These are phyloP conservation scores for Ministeria vibrans DNA, from an alignment of 78 protist species.

Conservation along the genomic window DNA sequence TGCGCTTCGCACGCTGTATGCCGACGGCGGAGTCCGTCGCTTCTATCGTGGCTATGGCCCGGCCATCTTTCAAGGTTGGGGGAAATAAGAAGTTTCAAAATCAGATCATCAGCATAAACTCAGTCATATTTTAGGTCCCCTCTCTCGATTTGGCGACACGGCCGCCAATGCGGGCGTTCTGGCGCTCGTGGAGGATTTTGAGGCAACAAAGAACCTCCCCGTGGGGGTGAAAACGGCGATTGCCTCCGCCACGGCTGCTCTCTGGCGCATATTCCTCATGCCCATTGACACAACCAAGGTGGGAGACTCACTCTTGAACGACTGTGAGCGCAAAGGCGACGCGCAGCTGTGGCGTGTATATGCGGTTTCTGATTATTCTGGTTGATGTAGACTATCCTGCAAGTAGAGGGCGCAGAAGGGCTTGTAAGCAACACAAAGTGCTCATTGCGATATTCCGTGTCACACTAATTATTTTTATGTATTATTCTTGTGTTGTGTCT, in stretches of 20 bases:
- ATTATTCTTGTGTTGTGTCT: too few relatives aligned
- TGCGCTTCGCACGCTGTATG: conserved; percentile 27
- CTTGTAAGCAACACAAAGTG: too few relatives aligned
- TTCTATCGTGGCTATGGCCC: conserved; percentile 67
- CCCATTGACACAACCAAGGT: conserved; percentile 73
- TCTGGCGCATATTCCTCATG: conserved; percentile 57
- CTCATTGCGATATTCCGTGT: too few relatives aligned
- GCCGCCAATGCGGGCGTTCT: conserved; percentile 78
- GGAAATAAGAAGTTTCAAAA: too few relatives aligned
- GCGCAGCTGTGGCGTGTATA: too few relatives aligned
- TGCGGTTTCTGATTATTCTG: too few relatives aligned
- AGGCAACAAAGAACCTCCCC: conserved; percentile 41
- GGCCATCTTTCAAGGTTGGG: conserved; percentile 60
- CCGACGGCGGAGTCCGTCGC: conserved; percentile 68
- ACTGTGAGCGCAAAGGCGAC: too few relatives aligned
- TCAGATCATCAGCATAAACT: too few relatives aligned
- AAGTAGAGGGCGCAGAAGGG: conserved; percentile 27
- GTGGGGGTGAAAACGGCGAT: conserved; percentile 52
- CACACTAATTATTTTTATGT: too few relatives aligned
- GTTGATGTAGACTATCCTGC: conserved; percentile 57
- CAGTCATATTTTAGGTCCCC: too few relatives aligned
- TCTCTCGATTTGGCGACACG: conserved; percentile 67
- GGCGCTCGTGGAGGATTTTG: conserved; percentile 51
- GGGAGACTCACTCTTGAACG: too few relatives aligned
- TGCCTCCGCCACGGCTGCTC: conserved; percentile 64